These are phyloP conservation scores for Viola pubescens DNA, from an alignment of 441 rosid species.

Conservation along the genomic window DNA sequence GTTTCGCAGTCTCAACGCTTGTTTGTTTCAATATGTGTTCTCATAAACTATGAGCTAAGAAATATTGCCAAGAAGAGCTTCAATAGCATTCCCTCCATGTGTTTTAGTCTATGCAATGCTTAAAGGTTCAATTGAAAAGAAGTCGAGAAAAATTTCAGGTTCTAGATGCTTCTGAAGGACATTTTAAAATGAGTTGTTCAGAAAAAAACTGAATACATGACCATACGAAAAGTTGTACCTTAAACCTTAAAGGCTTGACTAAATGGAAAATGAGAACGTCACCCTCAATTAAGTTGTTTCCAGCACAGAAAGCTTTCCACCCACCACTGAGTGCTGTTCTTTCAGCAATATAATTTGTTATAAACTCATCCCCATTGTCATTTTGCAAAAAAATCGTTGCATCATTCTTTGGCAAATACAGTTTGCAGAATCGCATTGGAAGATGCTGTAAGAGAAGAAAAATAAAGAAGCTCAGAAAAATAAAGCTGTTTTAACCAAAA, in stretches of 20 bases:
- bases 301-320: constrained; percentile 45
- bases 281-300: constrained; percentile 36
- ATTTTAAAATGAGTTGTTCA: background rate
- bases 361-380: constrained; percentile 40
- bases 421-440: constrained; percentile 50
- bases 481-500: background rate
- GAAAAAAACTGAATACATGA: background rate
- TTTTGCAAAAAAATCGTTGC: constrained; percentile 32
- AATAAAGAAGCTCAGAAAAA: background rate
- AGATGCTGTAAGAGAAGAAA: constrained; percentile 33
- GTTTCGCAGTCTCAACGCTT: no score
- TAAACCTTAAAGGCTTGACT: constrained; percentile 36
- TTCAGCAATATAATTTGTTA: constrained; percentile 37
- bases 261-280: constrained; percentile 53
- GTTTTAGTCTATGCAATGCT: no score
- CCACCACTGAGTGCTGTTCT: constrained; percentile 57
- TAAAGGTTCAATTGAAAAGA: background rate
- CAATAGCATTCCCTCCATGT: background rate
- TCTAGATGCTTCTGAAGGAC: background rate
- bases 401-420: constrained; percentile 42
- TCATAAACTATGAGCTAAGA: background rate
- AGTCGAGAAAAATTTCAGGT: background rate
- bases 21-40: no score
- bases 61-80: constrained; percentile 3
- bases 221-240: constrained; percentile 24